Evolutionary conservation across 2,329 filamentous ascomycete species (phyloP), one percentile per base, ranked within the genome.

Genomic region (Microcyclospora tardicrescens): DNA sequence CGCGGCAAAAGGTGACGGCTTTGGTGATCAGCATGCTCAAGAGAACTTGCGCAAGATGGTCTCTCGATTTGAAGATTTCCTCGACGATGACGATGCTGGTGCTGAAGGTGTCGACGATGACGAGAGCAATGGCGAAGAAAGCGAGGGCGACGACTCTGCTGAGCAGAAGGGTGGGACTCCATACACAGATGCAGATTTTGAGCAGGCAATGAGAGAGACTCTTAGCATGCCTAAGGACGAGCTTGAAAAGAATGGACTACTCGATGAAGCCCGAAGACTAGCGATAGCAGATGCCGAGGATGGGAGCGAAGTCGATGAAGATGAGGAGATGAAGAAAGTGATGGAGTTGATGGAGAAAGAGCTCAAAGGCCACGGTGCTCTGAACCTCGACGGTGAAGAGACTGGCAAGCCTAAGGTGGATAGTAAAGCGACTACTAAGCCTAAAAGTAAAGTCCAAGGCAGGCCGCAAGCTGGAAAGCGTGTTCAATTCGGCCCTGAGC

Each of bases 21-120:
- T 84, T 53, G 81, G 80, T 2, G 77, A 86, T 55, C 65, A 72
- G 4, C 68, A 67, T 16, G 74, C 79, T 0, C 78, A 87, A 53
- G 76, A 77, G 4, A 81, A 94, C 55, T 66, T 98, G 15, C 79
- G 81, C 38, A 89, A 89, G 54, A 94, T 96, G 57, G 91, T 98
- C 0, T 81, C 83, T 34, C 76, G 85, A n/a, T 96, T 98, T 53
- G 86, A 95, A 54, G 70, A 81, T 10, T 96, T 98, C 51, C 62
- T 98, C 34, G 84, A 93, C 40, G 84, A 96, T 50, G 82, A 93
- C 10, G 73, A 72, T 34, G 85, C 86, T 1, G 87, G 83, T 1
- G 59, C 78, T 5, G 86, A 93, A 34, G 89, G 86, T 0, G 83
- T 79, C 0, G 77, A 84, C 42, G 60, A 84, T 16, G 58, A 68